These are phyloP conservation scores for Russula brevipes DNA, from an alignment of 768 basidiomycete species.

Conservation along the genomic window DNA sequence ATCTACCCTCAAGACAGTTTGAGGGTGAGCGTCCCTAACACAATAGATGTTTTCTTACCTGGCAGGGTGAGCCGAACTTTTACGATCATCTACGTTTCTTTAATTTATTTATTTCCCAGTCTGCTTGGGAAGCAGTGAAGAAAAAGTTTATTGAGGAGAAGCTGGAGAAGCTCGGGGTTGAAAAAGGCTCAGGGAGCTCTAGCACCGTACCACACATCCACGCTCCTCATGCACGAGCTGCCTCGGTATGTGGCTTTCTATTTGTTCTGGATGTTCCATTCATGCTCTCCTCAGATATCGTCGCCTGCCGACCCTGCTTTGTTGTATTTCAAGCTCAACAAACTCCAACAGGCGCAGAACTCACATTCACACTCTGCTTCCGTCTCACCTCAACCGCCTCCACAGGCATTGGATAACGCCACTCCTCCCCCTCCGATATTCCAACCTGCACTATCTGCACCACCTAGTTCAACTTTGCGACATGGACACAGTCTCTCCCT, in stretches of 20 bases:
- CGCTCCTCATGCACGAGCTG: constrained; percentile 75
- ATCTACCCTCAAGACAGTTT: constrained; percentile 61
- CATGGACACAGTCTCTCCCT: constrained; percentile 76
- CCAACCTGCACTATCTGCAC: constrained; percentile 26
- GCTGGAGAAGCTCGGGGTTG: constrained; percentile 73
- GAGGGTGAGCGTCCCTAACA: constrained; percentile 53
- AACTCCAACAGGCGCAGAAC: constrained; percentile 68
- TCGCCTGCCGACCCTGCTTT: constrained; percentile 86
- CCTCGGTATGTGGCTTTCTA: constrained; percentile 56
- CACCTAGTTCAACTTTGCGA: constrained; percentile 41
- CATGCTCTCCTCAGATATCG: constrained; percentile 54
- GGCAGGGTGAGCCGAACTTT: constrained; percentile 52
- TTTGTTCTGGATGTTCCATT: constrained; percentile 18
- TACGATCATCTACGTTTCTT: constrained; percentile 1
- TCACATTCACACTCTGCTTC: constrained; percentile 50
- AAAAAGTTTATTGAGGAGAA: constrained; percentile 74
- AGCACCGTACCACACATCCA: constrained; percentile 55
- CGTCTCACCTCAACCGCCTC: constrained; percentile 58
- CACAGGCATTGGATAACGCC: constrained; percentile 33
- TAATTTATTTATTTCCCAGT: constrained; percentile 36
- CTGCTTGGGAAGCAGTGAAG: constrained; percentile 69
- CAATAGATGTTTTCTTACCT: constrained; percentile 77
- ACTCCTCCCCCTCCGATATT: constrained; percentile 47
- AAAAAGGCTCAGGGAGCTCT: constrained; percentile 49
- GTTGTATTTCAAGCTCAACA: constrained; percentile 76